phyloP scores from a whole-genome alignment of 2,329 filamentous ascomycete genomes.

The Botrytis hyacinthi region DNA sequence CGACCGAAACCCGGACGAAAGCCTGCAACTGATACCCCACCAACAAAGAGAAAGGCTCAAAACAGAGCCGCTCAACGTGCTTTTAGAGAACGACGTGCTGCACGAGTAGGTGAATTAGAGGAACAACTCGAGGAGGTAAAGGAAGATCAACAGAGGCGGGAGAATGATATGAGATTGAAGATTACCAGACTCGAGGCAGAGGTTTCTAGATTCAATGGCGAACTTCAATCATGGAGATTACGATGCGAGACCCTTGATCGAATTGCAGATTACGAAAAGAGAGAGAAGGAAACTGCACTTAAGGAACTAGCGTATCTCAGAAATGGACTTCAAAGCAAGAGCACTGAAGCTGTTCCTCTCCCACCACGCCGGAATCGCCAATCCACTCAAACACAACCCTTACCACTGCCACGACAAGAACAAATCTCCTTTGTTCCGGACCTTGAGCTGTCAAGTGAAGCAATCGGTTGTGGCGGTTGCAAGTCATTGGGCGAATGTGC shows the following conservation, averaged over 20 bases:
- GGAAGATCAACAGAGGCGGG: slow-evolving; percentile 54
- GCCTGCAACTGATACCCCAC: slow-evolving; percentile 87
- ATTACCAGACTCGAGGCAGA: slow-evolving; percentile 61
- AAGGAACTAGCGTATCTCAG: slow-evolving; percentile 42
- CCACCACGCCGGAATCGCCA: slow-evolving; percentile 38
- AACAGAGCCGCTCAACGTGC: slow-evolving; percentile 89
- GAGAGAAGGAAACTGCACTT: slow-evolving; percentile 45
- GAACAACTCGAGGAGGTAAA: slow-evolving; percentile 63
- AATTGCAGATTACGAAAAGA: slow-evolving; percentile 40
- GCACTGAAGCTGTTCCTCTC: slow-evolving; percentile 43
- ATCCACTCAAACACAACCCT: slow-evolving; percentile 17
- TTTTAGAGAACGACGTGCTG: slow-evolving; percentile 83
- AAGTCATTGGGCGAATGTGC: slow-evolving; percentile 53
- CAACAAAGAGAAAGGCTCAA: slow-evolving; percentile 90
- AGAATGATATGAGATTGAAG: slow-evolving; percentile 55
- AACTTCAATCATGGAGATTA: slow-evolving; percentile 39
- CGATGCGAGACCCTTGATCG: slow-evolving; percentile 39
- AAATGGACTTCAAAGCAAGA: slow-evolving; percentile 35
- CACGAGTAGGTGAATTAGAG: slow-evolving; percentile 75
- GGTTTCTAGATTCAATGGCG: slow-evolving; percentile 57
- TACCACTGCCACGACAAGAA: slow-evolving; percentile 27
- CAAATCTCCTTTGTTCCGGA: slow-evolving; percentile 29
- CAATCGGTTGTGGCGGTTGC: slow-evolving; percentile 55
- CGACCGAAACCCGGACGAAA: slow-evolving; percentile 89
- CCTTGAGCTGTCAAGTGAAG: slow-evolving; percentile 11